Evolutionary conservation across 2,329 filamentous ascomycete species (phyloP), one percentile per base, ranked within the genome.

Genomic region (Fusarium begoniae): DNA sequence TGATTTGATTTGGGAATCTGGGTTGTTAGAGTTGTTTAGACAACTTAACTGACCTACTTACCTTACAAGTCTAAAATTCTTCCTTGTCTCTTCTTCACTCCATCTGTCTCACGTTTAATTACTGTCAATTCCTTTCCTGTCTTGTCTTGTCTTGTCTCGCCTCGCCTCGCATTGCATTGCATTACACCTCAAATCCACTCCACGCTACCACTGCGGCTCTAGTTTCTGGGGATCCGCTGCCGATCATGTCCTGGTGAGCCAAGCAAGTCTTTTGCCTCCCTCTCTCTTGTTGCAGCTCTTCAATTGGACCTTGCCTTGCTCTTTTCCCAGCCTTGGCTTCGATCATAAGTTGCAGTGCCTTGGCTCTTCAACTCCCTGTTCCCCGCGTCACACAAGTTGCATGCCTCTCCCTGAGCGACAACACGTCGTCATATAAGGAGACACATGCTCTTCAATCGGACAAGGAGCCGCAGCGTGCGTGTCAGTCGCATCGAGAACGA

Each of bases 221-320:
- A 53, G 68, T 66, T 63, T 64, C 70, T 65, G 69, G 63, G 69
- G 70, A 62, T 65, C 70, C 58, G 65, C 63, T 66, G 75, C 73
- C 58, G 73, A 77, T 77, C 75, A 73, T 76, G 66, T 70, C 75
- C 74, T 72, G 62, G 75, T 77, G 73, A 77, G 75, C 73, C 64
- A 63, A 76, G 57, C 64, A 66, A 76, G 57, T 63, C 74, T 74
- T 66, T 70, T 69, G 63, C 54, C 63, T 66, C 69, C 40, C 45
- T 54, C 30, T 48, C 56, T 73, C 66, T 58, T 68, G 69, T 53
- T 57, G 54, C 68, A 66, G 28, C 66, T 58, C 51, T 59, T 69
- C 66, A 63, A 66, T 58, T 61, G 53, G 56, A 56, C 55, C 43
- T 59, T 32, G 56, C 35, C 51, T 40, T 47, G 50, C 51, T 55